phyloP scores from a whole-genome alignment of 2,329 filamentous ascomycete species.

The Apiospora aurea region DNA sequence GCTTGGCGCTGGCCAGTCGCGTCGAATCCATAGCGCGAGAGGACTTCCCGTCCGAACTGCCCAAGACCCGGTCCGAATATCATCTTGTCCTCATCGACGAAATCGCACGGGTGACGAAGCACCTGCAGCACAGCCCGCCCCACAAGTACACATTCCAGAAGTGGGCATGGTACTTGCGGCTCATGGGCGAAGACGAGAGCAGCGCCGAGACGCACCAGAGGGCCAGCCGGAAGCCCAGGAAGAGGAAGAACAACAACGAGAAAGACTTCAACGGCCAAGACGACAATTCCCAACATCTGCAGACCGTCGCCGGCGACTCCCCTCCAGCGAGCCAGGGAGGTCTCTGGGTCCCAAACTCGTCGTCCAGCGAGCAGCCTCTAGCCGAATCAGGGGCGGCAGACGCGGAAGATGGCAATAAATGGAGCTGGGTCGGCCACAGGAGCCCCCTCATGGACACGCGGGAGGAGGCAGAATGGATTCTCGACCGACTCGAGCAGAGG shows the following conservation, averaged over 20 bases:
- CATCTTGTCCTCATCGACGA: constrained; percentile 74
- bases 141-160: constrained; percentile 81
- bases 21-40: constrained; percentile 33
- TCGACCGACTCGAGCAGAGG: constrained; percentile 66
- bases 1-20: constrained; percentile 13
- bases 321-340: background rate
- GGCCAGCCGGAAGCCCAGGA: constrained; percentile 31
- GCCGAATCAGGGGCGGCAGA: background rate
- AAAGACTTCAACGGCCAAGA: background rate
- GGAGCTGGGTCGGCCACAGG: constrained; percentile 77
- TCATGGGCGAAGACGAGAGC: constrained; percentile 74
- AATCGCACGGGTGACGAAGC: constrained; percentile 70
- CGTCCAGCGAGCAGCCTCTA: background rate
- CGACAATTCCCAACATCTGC: background rate
- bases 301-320: background rate
- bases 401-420: constrained; percentile 45
- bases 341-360: background rate
- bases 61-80: constrained; percentile 57
- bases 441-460: constrained; percentile 74
- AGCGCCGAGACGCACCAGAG: constrained; percentile 58
- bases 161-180: constrained; percentile 83
- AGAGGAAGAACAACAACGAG: background rate
- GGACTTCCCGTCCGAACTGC: constrained; percentile 48
- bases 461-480: constrained; percentile 76
- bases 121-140: constrained; percentile 63